Evolutionary conservation across 108 stramenopile species (phyloP), one percentile per base, ranked within the genome.

Genomic region (Phaeodactylum tricornutum): DNA sequence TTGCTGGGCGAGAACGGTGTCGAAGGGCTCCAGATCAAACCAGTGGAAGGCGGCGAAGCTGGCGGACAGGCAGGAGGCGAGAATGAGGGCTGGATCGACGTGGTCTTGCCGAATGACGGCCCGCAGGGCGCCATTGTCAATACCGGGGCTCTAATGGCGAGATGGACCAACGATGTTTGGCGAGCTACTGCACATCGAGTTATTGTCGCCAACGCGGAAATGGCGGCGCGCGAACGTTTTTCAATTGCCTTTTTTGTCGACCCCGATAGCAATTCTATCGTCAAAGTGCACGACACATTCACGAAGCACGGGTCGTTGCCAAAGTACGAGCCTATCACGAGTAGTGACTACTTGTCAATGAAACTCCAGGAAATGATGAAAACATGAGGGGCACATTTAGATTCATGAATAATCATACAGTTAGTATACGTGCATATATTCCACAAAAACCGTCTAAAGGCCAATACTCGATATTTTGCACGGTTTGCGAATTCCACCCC

Each of bases 141-240:
- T 50, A 62, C 67, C 9, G 76, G 76, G 22, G 68, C 67, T 16
- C 41, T 72, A 14, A 58, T 72, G 59, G 64, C 67, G 20, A 40
- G 67, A 11, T 64, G 61, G 71, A 70, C 71, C 7, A 69, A 72
- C 43, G 67, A 78, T 52, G 12, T 44, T 11, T 73, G 71, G 71
- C 31, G 45, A 20, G 70, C 76, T 15, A 70, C 71, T 17, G 41
- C 67, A 12, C 67, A 72, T 50, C 51, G 71, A 16, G 67, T 71
- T 16, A 40, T 73, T 54, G 55, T 72, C n/a, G n/a, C n/a, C n/a
- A 29, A 31, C 22, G 47, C 38, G 14, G 48, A 47, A 22, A 12
- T 21, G 21, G 51, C 30, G 9, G 9, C 43, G 12, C n/a, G 9
- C 2, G 16, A 55, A 25, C 58, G 60, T 29, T 71, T 61, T 43